A percentile compares a stretch with the other conserved stretches of the same genome.
phyloP scores from a whole-genome alignment of 2,329 filamentous ascomycete species.

The Trichoderma semiorbis region DNA sequence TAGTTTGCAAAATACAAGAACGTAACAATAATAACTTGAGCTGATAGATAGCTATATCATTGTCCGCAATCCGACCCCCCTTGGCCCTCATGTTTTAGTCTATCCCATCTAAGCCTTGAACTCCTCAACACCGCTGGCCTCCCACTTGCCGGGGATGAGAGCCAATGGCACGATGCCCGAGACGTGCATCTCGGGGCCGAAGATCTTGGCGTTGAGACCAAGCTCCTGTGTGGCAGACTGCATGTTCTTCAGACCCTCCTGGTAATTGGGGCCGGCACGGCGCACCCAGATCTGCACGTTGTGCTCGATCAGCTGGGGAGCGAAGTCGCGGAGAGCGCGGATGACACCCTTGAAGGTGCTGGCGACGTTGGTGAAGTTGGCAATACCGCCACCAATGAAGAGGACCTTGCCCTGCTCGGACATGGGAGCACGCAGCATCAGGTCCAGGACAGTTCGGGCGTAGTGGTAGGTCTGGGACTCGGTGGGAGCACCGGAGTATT shows the following conservation, averaged over 20 bases:
- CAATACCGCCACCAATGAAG: conserved; percentile 99
- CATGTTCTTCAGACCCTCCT: conserved; percentile 99
- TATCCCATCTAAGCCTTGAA: conserved; percentile 49
- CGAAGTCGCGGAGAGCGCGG: conserved; percentile 86
- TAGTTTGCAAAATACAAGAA: conserved; percentile 36
- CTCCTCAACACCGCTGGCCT: conserved; percentile 58
- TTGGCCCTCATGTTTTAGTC: conserved; percentile 8
- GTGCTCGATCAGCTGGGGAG: conserved; percentile 85
- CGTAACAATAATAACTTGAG: conserved; percentile 23
- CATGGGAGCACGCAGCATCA: conserved; percentile 89
- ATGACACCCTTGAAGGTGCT: conserved; percentile 99
- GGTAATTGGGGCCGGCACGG: conserved; percentile 90
- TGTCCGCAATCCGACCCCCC: conserved; percentile 19
- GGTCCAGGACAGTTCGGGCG: conserved; percentile 90
- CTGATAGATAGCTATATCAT: conserved; percentile 6
- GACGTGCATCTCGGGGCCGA: conserved; percentile 85
- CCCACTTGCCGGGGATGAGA: conserved; percentile 64
- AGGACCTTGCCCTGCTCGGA: conserved; percentile 92
- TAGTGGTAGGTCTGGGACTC: conserved; percentile 99
- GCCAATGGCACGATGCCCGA: conserved; percentile 94
- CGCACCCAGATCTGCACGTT: conserved; percentile 97
- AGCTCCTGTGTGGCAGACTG: conserved; percentile 94
- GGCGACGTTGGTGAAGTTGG: conserved; percentile 99
- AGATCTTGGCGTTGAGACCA: conserved; percentile 66
- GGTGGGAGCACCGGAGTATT: conserved; percentile 98